phyloP scores from a whole-genome alignment of 306 rosid species.

The Biancaea sappan region DNA sequence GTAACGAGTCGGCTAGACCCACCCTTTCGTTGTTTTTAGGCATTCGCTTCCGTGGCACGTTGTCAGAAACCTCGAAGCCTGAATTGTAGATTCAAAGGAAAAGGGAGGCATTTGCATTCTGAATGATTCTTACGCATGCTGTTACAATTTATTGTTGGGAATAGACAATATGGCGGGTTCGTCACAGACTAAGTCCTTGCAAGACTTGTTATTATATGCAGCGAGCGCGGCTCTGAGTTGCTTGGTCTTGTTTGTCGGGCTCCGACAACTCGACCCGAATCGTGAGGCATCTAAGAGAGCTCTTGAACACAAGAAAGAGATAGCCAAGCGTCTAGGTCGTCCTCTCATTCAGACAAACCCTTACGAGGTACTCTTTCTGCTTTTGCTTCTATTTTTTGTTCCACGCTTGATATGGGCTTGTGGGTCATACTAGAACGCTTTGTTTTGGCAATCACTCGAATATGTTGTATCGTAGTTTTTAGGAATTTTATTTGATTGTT shows the following conservation, averaged over 20 bases:
- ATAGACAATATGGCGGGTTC: conserved; percentile 43
- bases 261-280: conserved; percentile 67
- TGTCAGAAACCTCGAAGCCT: not conserved
- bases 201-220: conserved; percentile 64
- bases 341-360: conserved; percentile 69
- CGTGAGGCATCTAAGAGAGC: conserved; percentile 70
- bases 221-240: conserved; percentile 71
- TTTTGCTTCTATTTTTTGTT: not conserved
- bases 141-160: not conserved
- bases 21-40: not conserved
- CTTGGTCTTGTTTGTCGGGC: conserved; percentile 63
- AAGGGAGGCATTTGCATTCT: not conserved
- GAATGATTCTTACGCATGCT: not conserved
- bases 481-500: not conserved
- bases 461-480: not conserved
- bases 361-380: conserved; percentile 53
- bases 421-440: not conserved
- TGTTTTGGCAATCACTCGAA: not conserved
- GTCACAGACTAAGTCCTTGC: conserved; percentile 56
- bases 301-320: conserved; percentile 69
- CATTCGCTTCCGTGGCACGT: not conserved
- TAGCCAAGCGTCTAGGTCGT: conserved; percentile 66
- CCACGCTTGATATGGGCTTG: not conserved
- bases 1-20: not conserved
- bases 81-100: not conserved